A percentile compares a stretch with the other conserved stretches of the same genome.
Conservation (phyloP, 2,329 filamentous ascomycete genomes). For the Nothopassalora personata region DNA sequence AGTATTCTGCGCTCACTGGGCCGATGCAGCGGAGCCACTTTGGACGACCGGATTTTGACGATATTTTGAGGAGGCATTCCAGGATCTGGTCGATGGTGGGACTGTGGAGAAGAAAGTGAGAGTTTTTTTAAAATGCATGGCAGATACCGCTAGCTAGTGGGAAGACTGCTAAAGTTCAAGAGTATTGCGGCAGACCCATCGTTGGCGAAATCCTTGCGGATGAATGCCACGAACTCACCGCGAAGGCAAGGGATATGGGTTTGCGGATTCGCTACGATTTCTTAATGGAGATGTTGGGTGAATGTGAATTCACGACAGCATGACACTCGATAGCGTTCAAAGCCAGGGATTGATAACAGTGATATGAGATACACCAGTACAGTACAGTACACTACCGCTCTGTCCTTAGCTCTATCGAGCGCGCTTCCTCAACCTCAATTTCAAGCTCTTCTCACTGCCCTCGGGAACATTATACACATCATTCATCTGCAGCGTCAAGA, state of each 20-base stretch:
- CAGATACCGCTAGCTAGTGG: background rate
- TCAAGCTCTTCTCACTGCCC: constrained; percentile 7
- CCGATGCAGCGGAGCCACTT: constrained; percentile 52
- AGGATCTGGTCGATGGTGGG: constrained; percentile 44
- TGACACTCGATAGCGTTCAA: too few relatives aligned
- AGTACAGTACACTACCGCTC: too few relatives aligned
- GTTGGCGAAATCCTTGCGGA: constrained; percentile 54
- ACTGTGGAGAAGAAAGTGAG: constrained; percentile 45
- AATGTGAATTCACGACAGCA: constrained; percentile 14
- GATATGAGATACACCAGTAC: too few relatives aligned
- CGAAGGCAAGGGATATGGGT: constrained; percentile 48
- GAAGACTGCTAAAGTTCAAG: background rate
- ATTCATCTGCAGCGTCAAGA: constrained; percentile 28
- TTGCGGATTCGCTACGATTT: constrained; percentile 53
- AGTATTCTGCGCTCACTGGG: constrained; percentile 51
- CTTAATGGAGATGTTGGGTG: constrained; percentile 56
- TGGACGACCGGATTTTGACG: constrained; percentile 50
- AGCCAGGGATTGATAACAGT: too few relatives aligned
- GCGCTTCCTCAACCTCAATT: constrained; percentile 14
- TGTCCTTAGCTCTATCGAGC: background rate
- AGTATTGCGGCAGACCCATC: constrained; percentile 51
- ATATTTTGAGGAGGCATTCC: constrained; percentile 51
- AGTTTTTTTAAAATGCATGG: constrained; percentile 36
- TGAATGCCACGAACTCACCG: constrained; percentile 48
- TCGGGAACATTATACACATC: constrained; percentile 21